These are phyloP conservation scores for Cucurbita maxima DNA, from an alignment of 306 rosid genomes.

Conservation along the genomic window DNA sequence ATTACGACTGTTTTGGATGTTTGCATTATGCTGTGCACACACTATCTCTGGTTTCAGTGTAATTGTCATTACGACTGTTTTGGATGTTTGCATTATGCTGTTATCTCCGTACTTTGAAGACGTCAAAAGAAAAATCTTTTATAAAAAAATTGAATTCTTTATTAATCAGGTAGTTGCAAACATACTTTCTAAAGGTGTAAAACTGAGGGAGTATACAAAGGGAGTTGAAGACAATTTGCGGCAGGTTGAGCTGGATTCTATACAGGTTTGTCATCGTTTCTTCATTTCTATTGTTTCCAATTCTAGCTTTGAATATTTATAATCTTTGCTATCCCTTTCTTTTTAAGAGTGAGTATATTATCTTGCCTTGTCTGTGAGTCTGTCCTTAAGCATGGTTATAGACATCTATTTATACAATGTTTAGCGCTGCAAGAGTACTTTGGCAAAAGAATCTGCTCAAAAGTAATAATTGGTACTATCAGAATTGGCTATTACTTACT, in stretches of 20 bases:
- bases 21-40: neutral
- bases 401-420: neutral
- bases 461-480: neutral
- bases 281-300: neutral
- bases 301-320: neutral
- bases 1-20: neutral
- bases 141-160: neutral
- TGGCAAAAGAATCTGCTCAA: neutral
- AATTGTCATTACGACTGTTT: neutral
- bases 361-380: neutral
- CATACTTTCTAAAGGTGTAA: slow-evolving; percentile 76
- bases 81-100: neutral
- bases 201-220: slow-evolving; percentile 76
- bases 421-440: neutral
- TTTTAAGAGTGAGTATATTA: neutral
- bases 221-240: slow-evolving; percentile 90
- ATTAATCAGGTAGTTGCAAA: slow-evolving; percentile 62
- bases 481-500: neutral
- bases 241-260: slow-evolving; percentile 89
- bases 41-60: neutral
- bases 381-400: neutral
- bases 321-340: neutral
- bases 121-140: neutral
- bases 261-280: slow-evolving; percentile 50
- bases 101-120: neutral